Percentiles rank a stretch among this genome's conserved stretches.
phyloP scores from a whole-genome alignment of 2,329 filamentous ascomycete species.

The Claviceps sp. region DNA sequence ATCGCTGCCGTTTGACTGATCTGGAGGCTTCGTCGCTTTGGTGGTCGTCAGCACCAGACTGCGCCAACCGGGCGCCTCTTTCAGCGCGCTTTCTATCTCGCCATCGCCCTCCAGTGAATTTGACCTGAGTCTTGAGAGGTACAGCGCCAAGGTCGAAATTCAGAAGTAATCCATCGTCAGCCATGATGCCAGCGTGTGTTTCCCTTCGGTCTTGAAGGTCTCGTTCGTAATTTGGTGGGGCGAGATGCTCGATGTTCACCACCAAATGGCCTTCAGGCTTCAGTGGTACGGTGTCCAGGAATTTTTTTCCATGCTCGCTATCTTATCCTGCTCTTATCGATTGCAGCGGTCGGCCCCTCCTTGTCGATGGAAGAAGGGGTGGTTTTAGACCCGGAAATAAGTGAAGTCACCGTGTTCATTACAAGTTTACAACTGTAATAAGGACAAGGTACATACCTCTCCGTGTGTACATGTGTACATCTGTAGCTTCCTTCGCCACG shows the following conservation, averaged over 20 bases:
- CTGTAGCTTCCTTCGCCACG: too few relatives aligned
- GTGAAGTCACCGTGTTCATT: too few relatives aligned
- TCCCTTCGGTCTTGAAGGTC: neutral
- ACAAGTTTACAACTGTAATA: too few relatives aligned
- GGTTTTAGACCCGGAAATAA: too few relatives aligned
- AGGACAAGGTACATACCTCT: too few relatives aligned
- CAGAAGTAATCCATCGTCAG: conserved; percentile 86
- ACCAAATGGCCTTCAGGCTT: neutral
- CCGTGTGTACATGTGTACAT: too few relatives aligned
- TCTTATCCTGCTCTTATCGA: neutral
- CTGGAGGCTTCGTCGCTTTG: conserved; percentile 18
- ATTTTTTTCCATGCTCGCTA: neutral
- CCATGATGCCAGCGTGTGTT: conserved; percentile 41
- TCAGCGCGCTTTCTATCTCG: conserved; percentile 67
- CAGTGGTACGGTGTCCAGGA: neutral
- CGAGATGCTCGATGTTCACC: neutral
- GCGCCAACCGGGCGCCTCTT: conserved; percentile 18
- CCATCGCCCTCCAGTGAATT: conserved; percentile 87
- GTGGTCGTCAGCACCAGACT: conserved; percentile 11
- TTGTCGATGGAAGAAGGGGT: too few relatives aligned
- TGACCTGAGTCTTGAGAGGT: conserved; percentile 46
- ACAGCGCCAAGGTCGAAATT: conserved; percentile 73
- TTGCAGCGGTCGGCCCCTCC: neutral
- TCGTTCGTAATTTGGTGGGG: conserved; percentile 4
- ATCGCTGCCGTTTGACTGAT: conserved; percentile 33